Conservation (phyloP, 768 basidiomycete species). For the Hemileccinum rubropunctum region DNA sequence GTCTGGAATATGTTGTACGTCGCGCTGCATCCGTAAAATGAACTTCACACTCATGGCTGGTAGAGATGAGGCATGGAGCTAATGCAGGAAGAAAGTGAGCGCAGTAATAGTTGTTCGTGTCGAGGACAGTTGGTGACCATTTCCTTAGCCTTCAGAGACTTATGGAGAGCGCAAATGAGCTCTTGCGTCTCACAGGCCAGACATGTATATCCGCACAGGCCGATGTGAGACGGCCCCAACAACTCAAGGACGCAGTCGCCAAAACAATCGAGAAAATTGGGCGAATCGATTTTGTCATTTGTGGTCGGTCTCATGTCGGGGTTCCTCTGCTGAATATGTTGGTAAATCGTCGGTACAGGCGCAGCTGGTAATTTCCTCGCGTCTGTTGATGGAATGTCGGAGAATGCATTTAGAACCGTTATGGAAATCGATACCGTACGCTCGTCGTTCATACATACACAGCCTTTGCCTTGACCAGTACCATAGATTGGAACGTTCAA, state of each 20-base stretch:
- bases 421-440: slow-evolving; percentile 89
- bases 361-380: slow-evolving; percentile 97
- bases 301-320: slow-evolving; percentile 50
- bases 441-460: not conserved
- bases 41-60: slow-evolving; percentile 8
- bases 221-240: slow-evolving; percentile 78
- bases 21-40: not conserved
- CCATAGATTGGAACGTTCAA: slow-evolving; percentile 85
- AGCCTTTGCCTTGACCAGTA: not conserved
- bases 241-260: slow-evolving; percentile 71
- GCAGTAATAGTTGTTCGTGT: not conserved
- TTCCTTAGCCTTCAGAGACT: slow-evolving; percentile 64
- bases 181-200: slow-evolving; percentile 55
- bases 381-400: slow-evolving; percentile 77
- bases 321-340: not conserved
- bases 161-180: slow-evolving; percentile 62
- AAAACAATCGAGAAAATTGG: slow-evolving; percentile 77
- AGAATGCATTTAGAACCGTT: slow-evolving; percentile 90
- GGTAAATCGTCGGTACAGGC: slow-evolving; percentile 42
- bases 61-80: slow-evolving; percentile 83
- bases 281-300: slow-evolving; percentile 91
- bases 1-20: slow-evolving; percentile 90
- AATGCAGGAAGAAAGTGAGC: slow-evolving; percentile 84
- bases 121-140: slow-evolving; percentile 1
- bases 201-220: slow-evolving; percentile 70